Base-by-base conservation (phyloP, 805 yeast species). In the Wickerhamomyces xylosicus region DNA sequence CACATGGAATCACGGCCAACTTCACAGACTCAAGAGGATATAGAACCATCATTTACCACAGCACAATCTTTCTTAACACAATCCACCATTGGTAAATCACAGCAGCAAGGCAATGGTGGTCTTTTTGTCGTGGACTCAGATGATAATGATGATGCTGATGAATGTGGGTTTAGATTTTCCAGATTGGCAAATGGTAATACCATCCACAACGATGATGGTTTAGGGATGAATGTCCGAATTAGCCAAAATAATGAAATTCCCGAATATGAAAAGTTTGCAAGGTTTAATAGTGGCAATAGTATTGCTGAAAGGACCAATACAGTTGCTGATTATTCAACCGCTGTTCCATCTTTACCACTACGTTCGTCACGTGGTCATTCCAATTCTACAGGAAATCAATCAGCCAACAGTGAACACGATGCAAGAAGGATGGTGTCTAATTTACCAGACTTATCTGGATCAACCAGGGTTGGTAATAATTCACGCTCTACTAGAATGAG, bases 181-280 rank as follows among this genome's bases (percentile, higher is more conserved):
- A 42, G 38, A 22, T 40, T 36, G 10, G 19, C 31, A 8, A 41
- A 31, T 28, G 49, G 44, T 15, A 31, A 31, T 31, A 14, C 19
- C 3, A 17, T 37, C 19, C 40, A 43, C 31, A 39, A 38, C 3
- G 34, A 36, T 11, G 54, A 50, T 44, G 50, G 50, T 8, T 37
- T 52, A 35, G 52, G 44, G 7, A 53, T 53, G 56, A 27, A 36
- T 20, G 43, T 52, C 3, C 38, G 51, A 22, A 31, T 42, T 1
- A 33, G 41, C 2, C 35, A 22, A 14, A 40, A 28, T 5, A 40
- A 44, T 4, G 18, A 11, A 3, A 38, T 46, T 3, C 53, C 54
- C 13, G 57, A 53, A 31, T 49, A 41, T 25, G 42, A 43, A 38
- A 48, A 40, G 28, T 25, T 10, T 13, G 4, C 29, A 13, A 5